A percentile compares a stretch with the other conserved stretches of the same genome.
These are phyloP conservation scores for Phytophthora fragariae DNA, from an alignment of 352 stramenopile species.

Conservation along the genomic window DNA sequence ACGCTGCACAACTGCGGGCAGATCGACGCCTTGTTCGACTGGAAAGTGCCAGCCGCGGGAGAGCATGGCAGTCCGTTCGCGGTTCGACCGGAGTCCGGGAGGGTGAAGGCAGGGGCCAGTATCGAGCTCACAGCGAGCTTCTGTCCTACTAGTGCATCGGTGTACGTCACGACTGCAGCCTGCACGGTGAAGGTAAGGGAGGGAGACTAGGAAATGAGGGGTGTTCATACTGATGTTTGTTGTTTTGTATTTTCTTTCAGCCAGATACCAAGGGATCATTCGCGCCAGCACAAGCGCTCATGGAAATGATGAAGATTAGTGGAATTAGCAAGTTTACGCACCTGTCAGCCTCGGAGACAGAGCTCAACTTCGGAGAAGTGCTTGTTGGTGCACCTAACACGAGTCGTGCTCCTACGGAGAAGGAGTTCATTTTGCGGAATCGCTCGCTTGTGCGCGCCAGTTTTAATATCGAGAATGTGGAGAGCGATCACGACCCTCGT, in stretches of 20 bases:
- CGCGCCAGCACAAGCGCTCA: slow-evolving; percentile 26
- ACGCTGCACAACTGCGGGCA: slow-evolving; percentile 88
- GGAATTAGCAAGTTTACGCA: slow-evolving; percentile 92
- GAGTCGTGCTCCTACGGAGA: slow-evolving; percentile 57
- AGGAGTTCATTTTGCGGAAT: slow-evolving; percentile 91
- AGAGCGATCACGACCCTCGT: slow-evolving; percentile 86
- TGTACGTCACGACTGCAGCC: slow-evolving; percentile 86
- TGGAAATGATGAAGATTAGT: slow-evolving; percentile 86
- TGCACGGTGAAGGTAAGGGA: slow-evolving; percentile 66
- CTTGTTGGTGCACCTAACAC: slow-evolving; percentile 67
- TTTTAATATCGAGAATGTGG: slow-evolving; percentile 76
- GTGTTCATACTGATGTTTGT: not conserved
- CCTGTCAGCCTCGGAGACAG: slow-evolving; percentile 78
- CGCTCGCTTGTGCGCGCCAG: slow-evolving; percentile 90
- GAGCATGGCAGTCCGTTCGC: slow-evolving; percentile 79
- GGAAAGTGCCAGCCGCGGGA: slow-evolving; percentile 72
- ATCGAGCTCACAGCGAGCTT: slow-evolving; percentile 83
- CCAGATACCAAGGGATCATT: slow-evolving; percentile 37
- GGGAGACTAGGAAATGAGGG: not conserved
- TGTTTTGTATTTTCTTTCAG: slow-evolving; percentile 22
- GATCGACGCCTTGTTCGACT: slow-evolving; percentile 88
- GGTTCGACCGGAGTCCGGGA: slow-evolving; percentile 74
- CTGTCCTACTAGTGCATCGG: slow-evolving; percentile 68
- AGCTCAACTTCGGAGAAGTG: slow-evolving; percentile 88
- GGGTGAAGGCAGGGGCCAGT: slow-evolving; percentile 65